Conservation (phyloP, 2,329 filamentous ascomycete species). For the Xylaria sp. region DNA sequence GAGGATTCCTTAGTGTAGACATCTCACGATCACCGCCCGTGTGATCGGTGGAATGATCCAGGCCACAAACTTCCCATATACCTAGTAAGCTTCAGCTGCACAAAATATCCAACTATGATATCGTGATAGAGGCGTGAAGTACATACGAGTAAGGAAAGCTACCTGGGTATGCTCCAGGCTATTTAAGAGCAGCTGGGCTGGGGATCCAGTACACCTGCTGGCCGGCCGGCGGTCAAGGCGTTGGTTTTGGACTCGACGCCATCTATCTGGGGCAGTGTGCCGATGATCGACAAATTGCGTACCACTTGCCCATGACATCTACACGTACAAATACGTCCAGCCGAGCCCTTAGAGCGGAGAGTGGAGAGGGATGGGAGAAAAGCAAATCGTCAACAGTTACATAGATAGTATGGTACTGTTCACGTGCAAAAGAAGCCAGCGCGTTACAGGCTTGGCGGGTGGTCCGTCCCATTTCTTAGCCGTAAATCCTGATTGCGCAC, state of each 20-base stretch:
- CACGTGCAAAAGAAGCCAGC: conserved; percentile 23
- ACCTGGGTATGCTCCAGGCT: background rate
- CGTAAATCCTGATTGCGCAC: conserved; percentile 29
- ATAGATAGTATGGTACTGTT: background rate
- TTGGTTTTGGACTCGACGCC: conserved; percentile 8
- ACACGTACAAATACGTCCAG: background rate
- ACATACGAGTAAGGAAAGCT: background rate
- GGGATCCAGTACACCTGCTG: conserved; percentile 6
- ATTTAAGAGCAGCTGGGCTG: conserved; percentile 13
- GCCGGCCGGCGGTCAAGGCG: conserved; percentile 26
- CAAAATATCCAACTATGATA: background rate
- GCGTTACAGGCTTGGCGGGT: conserved; percentile 32
- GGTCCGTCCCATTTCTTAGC: conserved; percentile 21
- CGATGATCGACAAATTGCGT: conserved; percentile 14
- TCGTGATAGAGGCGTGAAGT: background rate
- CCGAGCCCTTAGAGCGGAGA: conserved; percentile 13
- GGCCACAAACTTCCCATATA: background rate
- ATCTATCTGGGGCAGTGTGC: conserved; percentile 6
- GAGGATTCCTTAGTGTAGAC: conserved; percentile 7
- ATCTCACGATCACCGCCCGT: conserved; percentile 1
- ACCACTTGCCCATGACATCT: background rate
- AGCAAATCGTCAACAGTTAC: conserved; percentile 4
- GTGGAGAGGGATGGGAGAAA: background rate
- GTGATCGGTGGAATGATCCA: conserved; percentile 13
- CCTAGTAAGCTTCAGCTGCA: background rate